A percentile compares a stretch with the other conserved stretches of the same genome.
Evolutionary conservation across 169 alveolate genomes (phyloP).

Genomic region (Plasmodium gonderi): DNA sequence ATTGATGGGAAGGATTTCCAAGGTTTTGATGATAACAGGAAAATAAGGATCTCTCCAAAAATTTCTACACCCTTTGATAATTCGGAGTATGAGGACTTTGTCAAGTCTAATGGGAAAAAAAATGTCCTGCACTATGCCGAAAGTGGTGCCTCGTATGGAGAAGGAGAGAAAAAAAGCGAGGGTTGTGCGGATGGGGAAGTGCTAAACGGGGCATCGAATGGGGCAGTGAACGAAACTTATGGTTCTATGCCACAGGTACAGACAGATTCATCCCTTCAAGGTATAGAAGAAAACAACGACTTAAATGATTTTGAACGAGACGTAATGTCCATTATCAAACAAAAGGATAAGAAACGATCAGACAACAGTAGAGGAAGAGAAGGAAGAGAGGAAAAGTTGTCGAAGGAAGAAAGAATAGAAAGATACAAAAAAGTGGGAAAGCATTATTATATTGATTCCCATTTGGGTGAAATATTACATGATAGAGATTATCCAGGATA

Average conservation of each 20-base stretch:
- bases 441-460: slow-evolving; percentile 41
- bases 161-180: background rate
- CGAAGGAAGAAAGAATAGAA: slow-evolving; percentile 39
- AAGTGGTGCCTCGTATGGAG: background rate
- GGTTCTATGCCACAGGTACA: too few species aligned
- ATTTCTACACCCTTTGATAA: slow-evolving; percentile 45
- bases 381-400: background rate
- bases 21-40: slow-evolving; percentile 63
- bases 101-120: background rate
- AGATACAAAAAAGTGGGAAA: slow-evolving; percentile 69
- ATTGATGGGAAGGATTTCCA: slow-evolving; percentile 69
- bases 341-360: background rate
- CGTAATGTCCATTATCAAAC: background rate
- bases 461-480: slow-evolving; percentile 40
- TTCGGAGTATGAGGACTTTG: slow-evolving; percentile 43
- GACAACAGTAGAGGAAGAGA: background rate
- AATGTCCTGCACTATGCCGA: background rate
- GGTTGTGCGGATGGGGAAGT: too few species aligned
- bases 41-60: slow-evolving; percentile 41
- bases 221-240: too few species aligned
- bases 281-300: background rate
- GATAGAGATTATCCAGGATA: slow-evolving; percentile 74
- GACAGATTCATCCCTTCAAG: too few species aligned
- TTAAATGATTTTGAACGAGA: slow-evolving; percentile 13
- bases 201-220: too few species aligned